Base-by-base conservation (phyloP, 2,329 filamentous ascomycete genomes). In the Arthrobotrys pseudoclavata region DNA sequence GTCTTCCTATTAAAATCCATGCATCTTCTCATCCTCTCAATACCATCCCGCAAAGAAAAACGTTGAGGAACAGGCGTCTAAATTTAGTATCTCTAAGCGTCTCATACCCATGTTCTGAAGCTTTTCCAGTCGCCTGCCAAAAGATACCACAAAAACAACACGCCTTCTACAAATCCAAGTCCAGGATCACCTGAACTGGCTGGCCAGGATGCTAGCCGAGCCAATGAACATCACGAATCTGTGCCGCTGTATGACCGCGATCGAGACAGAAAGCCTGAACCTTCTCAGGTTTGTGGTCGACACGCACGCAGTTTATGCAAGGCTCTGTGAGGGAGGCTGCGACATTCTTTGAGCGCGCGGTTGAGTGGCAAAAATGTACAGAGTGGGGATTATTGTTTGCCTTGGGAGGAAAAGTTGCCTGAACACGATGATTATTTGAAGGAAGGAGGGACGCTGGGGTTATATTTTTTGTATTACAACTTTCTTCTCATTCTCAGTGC, bases 141-240 rank as follows among this genome's bases (percentile, higher is more conserved):
- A 69, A 63, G 50, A 63, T 70, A 68, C 53, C 29, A 75, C 70
- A 75, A 40, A 69, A 55, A 63, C 70, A 75, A 75, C 70, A 29
- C 70, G 47, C 12, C 4, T 5, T 18, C 57, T 15, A 18, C 18
- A 61, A 37, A 60, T 60, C 7, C 18, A 13, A 40, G n/a, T n/a
- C 4, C 13, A 47, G 60, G 40, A 48, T 47, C 60, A 62, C 5
- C 24, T 48, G 26, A 45, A 12, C 12, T 15, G 1, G 2, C 20
- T 0, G 12, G 15, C 31, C 20, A 13, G 62, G 47, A 45, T 50
- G 7, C 42, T 77, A 71, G 67, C 29, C 74, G 74, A 77, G 47
- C 74, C 74, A 77, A 77, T 77, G 18, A 61, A 26, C 18, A 45
- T 42, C 7, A 34, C 42, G 42, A 12, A 18, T 76, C 57, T 55